Evolutionary conservation across 83 land plant species (phyloP).

Genomic region (Larix sibirica): DNA sequence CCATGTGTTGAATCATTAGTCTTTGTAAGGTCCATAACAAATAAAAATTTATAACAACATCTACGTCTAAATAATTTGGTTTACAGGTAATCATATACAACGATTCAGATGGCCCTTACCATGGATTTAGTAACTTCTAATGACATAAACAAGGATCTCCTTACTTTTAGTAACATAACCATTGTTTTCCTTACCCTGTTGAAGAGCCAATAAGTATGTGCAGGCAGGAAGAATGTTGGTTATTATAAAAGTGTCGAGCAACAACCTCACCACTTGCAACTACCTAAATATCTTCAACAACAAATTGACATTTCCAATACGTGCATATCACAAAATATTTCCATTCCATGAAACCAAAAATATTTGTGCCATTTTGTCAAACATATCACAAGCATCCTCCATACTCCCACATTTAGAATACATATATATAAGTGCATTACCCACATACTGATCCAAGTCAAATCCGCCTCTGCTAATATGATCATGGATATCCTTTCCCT

Average conservation of each 20-base stretch:
- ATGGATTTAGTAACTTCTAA: no score
- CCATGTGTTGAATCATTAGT: no score
- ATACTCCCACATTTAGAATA: slow-evolving; percentile 19
- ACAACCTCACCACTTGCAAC: slow-evolving; percentile 26
- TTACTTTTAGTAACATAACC: neutral
- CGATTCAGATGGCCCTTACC: no score
- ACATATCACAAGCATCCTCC: slow-evolving; percentile 20
- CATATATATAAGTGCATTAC: neutral
- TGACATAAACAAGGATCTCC: no score
- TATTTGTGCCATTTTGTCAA: slow-evolving; percentile 24
- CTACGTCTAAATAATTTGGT: no score
- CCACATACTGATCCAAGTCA: slow-evolving; percentile 10
- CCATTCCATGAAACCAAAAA: slow-evolving; percentile 70
- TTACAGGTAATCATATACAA: no score
- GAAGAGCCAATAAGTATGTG: slow-evolving; percentile 8
- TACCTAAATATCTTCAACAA: slow-evolving; percentile 37
- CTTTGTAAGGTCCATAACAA: no score
- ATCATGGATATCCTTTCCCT: slow-evolving; percentile 23
- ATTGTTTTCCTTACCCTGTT: slow-evolving; percentile 28
- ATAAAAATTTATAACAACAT: no score
- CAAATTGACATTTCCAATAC: slow-evolving; percentile 32
- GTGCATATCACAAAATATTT: slow-evolving; percentile 52
- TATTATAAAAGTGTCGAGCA: slow-evolving; percentile 32
- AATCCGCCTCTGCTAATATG: slow-evolving; percentile 6
- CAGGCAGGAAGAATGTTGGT: slow-evolving; percentile 46